Conservation (phyloP, 371 early-diverging fungal genomes). For the Phascolomyces articulosus region DNA sequence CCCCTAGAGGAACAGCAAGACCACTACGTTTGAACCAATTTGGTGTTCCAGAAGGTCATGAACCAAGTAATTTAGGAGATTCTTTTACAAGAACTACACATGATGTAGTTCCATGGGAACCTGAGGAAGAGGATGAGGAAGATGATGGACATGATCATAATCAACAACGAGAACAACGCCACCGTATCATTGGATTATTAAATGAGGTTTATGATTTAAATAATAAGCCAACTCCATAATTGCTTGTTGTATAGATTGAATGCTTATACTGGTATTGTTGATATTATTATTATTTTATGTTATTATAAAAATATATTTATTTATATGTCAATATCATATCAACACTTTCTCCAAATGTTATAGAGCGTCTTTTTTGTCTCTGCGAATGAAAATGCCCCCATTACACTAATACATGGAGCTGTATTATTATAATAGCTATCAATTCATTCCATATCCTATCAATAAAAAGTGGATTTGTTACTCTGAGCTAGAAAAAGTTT, state of each 20-base stretch:
- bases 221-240: constrained; percentile 30
- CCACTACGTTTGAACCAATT: constrained; percentile 28
- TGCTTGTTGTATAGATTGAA: too few relatives aligned
- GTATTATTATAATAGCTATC: too few relatives aligned
- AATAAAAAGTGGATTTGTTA: neutral
- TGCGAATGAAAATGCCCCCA: too few relatives aligned
- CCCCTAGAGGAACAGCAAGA: too few relatives aligned
- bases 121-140: constrained; percentile 25
- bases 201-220: constrained; percentile 69
- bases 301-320: too few relatives aligned
- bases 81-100: constrained; percentile 30
- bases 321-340: too few relatives aligned
- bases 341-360: too few relatives aligned
- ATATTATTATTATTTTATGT: too few relatives aligned
- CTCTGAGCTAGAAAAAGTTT: neutral
- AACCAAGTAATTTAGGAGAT: constrained; percentile 38
- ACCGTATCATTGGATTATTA: constrained; percentile 57
- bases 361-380: too few relatives aligned
- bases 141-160: constrained; percentile 29
- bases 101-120: constrained; percentile 18
- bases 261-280: too few relatives aligned
- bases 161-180: constrained; percentile 19
- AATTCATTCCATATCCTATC: too few relatives aligned
- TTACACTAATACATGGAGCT: too few relatives aligned
- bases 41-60: constrained; percentile 34